Conservation (phyloP, 768 basidiomycete genomes). For the Amanita exitialis region DNA sequence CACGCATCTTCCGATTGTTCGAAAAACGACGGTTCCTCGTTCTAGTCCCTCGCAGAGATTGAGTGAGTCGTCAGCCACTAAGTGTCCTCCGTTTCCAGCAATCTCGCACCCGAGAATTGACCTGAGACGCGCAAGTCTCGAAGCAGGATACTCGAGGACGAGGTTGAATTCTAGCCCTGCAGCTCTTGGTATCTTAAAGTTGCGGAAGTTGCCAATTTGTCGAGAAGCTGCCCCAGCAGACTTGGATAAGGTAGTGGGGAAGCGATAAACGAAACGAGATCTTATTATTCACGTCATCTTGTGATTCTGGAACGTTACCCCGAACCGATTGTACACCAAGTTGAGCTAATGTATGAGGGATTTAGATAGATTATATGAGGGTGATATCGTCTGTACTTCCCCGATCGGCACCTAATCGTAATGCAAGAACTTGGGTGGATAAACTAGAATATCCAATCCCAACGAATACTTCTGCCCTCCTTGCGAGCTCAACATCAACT, state of each 20-base stretch:
- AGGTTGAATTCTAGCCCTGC: slow-evolving; percentile 1
- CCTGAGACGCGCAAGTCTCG: slow-evolving; percentile 1
- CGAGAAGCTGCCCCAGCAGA: not conserved
- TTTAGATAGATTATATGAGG: slow-evolving; percentile 15
- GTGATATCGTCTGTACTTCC: slow-evolving; percentile 26
- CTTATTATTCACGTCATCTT: not conserved
- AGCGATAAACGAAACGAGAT: not conserved
- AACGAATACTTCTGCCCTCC: slow-evolving; percentile 31
- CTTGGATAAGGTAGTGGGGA: not conserved
- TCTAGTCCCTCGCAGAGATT: not conserved
- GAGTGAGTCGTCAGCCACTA: not conserved
- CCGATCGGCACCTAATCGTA: slow-evolving; percentile 28
- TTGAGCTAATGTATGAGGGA: not conserved
- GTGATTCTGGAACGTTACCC: not conserved
- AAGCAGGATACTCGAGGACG: not conserved
- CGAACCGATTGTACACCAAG: not conserved
- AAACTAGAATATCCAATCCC: slow-evolving; percentile 41
- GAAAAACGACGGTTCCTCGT: not conserved
- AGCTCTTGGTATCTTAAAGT: not conserved
- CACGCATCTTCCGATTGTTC: slow-evolving; percentile 1
- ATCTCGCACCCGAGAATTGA: slow-evolving; percentile 4
- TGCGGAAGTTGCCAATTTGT: slow-evolving; percentile 2
- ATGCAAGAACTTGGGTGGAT: slow-evolving; percentile 31
- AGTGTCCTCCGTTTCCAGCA: slow-evolving; percentile 4
- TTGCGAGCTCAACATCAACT: slow-evolving; percentile 36